Evolutionary conservation across 2,329 filamentous ascomycete genomes (phyloP).

Genomic region (Scedosporium minutisporum): DNA sequence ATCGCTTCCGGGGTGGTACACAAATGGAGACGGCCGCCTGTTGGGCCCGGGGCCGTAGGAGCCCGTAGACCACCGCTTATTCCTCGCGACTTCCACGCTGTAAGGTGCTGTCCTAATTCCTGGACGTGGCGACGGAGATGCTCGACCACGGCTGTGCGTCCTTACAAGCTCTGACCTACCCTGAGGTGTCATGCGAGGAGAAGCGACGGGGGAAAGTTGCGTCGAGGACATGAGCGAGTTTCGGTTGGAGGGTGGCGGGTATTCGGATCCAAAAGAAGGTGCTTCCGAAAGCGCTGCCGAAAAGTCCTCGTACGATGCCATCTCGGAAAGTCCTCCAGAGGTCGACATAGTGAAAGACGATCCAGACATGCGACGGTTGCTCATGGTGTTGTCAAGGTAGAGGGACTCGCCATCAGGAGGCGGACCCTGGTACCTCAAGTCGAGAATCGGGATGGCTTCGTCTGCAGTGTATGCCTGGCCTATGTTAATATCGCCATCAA

Average conservation of each 20-base stretch:
- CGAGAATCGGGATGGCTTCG: constrained; percentile 52
- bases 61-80: constrained; percentile 71
- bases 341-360: constrained; percentile 68
- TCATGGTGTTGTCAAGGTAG: constrained; percentile 25
- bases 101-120: constrained; percentile 62
- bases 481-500: constrained; percentile 50
- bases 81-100: constrained; percentile 54
- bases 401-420: constrained; percentile 41
- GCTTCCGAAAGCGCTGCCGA: constrained; percentile 57
- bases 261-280: constrained; percentile 56
- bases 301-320: constrained; percentile 63
- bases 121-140: constrained; percentile 61
- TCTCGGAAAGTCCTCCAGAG: constrained; percentile 53
- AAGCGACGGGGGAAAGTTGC: constrained; percentile 63
- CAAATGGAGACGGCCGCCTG: constrained; percentile 48
- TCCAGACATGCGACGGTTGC: constrained; percentile 52
- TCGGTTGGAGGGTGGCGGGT: constrained; percentile 55
- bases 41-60: constrained; percentile 52
- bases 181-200: constrained; percentile 55
- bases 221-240: constrained; percentile 64
- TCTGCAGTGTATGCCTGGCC: constrained; percentile 54
- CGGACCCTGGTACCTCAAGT: constrained; percentile 42
- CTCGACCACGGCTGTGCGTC: constrained; percentile 57
- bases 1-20: constrained; percentile 53
- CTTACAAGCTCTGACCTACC: constrained; percentile 51